Evolutionary conservation across 805 yeast genomes (phyloP).

Genomic region (Sporopachydermia lactativora): DNA sequence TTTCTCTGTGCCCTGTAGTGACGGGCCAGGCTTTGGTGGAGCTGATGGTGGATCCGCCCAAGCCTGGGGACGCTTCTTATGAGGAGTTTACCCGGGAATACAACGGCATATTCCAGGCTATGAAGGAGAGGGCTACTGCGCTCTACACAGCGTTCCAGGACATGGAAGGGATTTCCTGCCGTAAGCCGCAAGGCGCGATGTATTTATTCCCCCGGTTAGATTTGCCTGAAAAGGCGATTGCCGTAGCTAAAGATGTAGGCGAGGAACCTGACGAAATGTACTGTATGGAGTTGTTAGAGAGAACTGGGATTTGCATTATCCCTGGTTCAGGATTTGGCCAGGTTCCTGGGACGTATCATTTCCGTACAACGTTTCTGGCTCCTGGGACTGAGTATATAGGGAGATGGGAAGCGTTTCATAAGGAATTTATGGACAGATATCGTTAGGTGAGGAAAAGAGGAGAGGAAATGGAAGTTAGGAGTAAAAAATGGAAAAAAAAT

Average conservation of each 20-base stretch:
- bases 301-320: slow-evolving; percentile 91
- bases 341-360: slow-evolving; percentile 74
- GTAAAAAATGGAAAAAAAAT: too few relatives aligned
- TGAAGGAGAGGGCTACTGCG: slow-evolving; percentile 46
- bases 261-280: slow-evolving; percentile 75
- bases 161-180: slow-evolving; percentile 77
- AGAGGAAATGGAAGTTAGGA: too few relatives aligned
- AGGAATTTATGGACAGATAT: slow-evolving; percentile 47
- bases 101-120: slow-evolving; percentile 41
- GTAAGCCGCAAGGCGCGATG: slow-evolving; percentile 95
- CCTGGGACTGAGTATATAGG: slow-evolving; percentile 88
- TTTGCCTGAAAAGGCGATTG: slow-evolving; percentile 49
- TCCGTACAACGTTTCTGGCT: slow-evolving; percentile 93
- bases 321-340: slow-evolving; percentile 98
- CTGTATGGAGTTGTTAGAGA: slow-evolving; percentile 69
- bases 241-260: slow-evolving; percentile 41
- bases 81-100: slow-evolving; percentile 54
- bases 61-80: slow-evolving; percentile 60
- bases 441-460: too few relatives aligned
- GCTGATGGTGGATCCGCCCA: slow-evolving; percentile 88
- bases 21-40: slow-evolving; percentile 91
- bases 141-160: slow-evolving; percentile 57
- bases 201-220: slow-evolving; percentile 76
- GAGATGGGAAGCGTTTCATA: slow-evolving; percentile 69
- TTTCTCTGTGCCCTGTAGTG: slow-evolving; percentile 87